Evolutionary conservation across 345 rosid species (phyloP), one percentile per base, ranked within the genome.

Genomic region (Brassica incana): DNA sequence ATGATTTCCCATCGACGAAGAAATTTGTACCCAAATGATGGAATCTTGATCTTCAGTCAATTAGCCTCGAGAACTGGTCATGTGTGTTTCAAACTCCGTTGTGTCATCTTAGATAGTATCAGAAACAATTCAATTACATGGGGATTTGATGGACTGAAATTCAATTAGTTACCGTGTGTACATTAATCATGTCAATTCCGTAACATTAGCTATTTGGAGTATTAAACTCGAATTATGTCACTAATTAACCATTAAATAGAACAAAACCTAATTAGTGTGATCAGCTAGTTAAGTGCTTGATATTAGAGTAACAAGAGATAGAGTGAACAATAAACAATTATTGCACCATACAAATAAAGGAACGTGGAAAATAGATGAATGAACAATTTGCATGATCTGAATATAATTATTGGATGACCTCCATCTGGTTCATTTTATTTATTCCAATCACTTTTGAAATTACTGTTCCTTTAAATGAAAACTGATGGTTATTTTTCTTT

Each of bases 371-470:
- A 68, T 4, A 74, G 18, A 25, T 33, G 1, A 32, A 45, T 61
- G 58, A 23, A 50, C 18, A 43, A 43, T 68, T 45, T 73, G 74
- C 69, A 73, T 79, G 65, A 73, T 75, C 43, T 71, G 56, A 76
- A 75, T 71, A 75, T 70, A 71, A 70, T 71, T 71, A 70, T 71
- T 71, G 68, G 77, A 38, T 71, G 70, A 29, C 15, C 8, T 25
- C 16, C 8, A 33, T n/a, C 2, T 59, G 15, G 16, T 79, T 79
- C 45, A 67, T 73, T 67, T 79, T 32, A 66, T 59, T 72, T 67
- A 35, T 11, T 45, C 70, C 68, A 30, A 67, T 73, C 69, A 59
- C 62, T 16, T 67, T 68, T 35, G 65, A 27, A 63, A 12, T 12
- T 27, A 50, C 38, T 56, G 58, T 69, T 73, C 15, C 23, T 33